These are phyloP conservation scores for Cystobasidium onofrii DNA, from an alignment of 768 basidiomycete species.

Conservation along the genomic window DNA sequence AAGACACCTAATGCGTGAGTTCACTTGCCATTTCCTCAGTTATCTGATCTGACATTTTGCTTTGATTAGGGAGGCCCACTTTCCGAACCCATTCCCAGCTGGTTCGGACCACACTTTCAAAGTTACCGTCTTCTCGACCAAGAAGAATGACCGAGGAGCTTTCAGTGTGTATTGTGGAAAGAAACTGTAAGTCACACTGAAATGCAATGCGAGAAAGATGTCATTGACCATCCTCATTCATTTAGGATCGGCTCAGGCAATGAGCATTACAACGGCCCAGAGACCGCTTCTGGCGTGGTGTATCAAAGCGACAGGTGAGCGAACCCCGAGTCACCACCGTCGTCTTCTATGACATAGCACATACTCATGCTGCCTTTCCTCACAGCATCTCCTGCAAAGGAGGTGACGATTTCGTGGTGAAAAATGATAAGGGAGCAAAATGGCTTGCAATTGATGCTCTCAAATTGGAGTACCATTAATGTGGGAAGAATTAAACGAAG, in stretches of 20 bases:
- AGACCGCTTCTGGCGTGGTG: conserved; percentile 1
- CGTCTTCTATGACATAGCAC: background rate
- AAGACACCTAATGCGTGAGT: conserved; percentile 22
- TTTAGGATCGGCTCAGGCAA: conserved; percentile 15
- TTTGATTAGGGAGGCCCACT: conserved; percentile 13
- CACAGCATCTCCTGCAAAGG: background rate
- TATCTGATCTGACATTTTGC: no score
- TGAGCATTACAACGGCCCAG: background rate
- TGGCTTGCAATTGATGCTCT: conserved; percentile 6
- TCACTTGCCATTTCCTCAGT: no score
- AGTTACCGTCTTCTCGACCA: conserved; percentile 13
- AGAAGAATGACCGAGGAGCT: conserved; percentile 21
- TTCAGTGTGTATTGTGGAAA: conserved; percentile 22
- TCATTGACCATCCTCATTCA: background rate
- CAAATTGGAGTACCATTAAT: background rate
- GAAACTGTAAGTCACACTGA: conserved; percentile 1
- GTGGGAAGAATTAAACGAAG: no score
- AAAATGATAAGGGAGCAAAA: conserved; percentile 17
- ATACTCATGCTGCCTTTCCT: background rate
- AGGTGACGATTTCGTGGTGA: background rate
- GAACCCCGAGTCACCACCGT: background rate
- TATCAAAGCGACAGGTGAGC: background rate
- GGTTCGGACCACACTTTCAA: background rate
- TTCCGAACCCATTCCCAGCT: background rate
- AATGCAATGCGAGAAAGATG: background rate